Conservation (phyloP, 192 early-diverging fungal genomes). For the Ambispora gerdemannii region DNA sequence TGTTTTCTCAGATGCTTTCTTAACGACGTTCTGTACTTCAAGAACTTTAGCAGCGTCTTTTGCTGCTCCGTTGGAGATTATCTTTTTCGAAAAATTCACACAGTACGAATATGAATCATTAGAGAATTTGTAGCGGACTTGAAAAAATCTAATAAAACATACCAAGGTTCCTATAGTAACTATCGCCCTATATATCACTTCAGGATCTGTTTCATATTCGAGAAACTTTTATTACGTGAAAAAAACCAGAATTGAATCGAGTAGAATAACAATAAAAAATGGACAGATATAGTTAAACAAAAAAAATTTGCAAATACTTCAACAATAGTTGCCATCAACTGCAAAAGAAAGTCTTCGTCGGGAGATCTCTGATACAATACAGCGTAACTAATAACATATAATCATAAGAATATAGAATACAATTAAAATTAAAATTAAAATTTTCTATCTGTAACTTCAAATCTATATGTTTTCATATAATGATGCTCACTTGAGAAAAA, state of each 20-base stretch:
- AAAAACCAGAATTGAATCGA: background rate
- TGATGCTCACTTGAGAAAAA: conserved; percentile 22
- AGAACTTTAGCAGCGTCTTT: conserved; percentile 20
- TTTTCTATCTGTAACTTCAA: background rate
- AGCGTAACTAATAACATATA: conserved; percentile 14
- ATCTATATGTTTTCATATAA: background rate
- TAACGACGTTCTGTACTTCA: background rate
- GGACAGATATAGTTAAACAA: background rate
- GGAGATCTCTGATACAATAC: conserved; percentile 11
- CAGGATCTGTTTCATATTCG: conserved; percentile 18
- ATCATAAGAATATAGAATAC: background rate
- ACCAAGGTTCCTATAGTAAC: conserved; percentile 28
- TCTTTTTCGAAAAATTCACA: conserved; percentile 1
- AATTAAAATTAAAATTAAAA: background rate
- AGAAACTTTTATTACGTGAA: conserved; percentile 9
- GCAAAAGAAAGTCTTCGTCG: conserved; percentile 19
- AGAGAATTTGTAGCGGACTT: background rate
- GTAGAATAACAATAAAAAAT: background rate
- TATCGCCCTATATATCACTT: conserved; percentile 15
- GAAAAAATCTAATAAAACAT: background rate
- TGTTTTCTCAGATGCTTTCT: background rate
- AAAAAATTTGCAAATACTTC: conserved; percentile 11
- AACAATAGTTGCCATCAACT: conserved; percentile 13
- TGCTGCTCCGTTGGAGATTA: conserved; percentile 6
- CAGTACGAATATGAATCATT: background rate